A percentile compares a stretch with the other conserved stretches of the same genome.
Evolutionary conservation across 139 green algal species (phyloP).

Genomic region (Micractinium conductrix): DNA sequence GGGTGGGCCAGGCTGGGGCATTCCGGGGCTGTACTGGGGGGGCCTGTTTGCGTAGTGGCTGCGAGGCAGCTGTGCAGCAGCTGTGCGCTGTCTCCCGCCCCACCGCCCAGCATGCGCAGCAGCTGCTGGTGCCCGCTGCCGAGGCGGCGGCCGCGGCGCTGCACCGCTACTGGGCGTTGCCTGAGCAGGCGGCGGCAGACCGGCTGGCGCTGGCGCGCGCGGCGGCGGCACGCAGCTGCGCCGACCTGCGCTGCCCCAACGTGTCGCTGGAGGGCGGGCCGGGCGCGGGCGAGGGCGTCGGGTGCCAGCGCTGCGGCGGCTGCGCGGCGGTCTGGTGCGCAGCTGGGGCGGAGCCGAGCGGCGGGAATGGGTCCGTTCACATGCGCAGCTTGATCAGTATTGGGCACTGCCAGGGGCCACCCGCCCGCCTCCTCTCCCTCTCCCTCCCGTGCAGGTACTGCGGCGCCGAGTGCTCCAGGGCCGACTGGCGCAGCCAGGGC

Average conservation of each 20-base stretch:
- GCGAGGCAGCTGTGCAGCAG: background rate
- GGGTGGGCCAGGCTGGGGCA: no score
- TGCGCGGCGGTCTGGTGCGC: conserved; percentile 2
- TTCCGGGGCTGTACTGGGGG: no score
- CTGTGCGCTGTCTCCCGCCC: no score
- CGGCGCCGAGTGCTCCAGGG: no score
- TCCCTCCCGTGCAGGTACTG: no score
- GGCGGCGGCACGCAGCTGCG: background rate
- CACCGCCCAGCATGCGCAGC: background rate
- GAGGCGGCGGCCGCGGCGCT: background rate
- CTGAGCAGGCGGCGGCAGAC: background rate
- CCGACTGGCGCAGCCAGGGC: no score
- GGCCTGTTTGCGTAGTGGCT: no score
- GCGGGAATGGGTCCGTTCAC: background rate
- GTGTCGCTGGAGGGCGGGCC: background rate
- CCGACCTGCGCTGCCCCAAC: background rate
- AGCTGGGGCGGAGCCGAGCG: no score
- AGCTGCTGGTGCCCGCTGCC: background rate
- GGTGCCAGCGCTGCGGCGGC: background rate
- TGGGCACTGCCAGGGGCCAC: background rate
- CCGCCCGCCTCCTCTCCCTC: no score
- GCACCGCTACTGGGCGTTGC: background rate
- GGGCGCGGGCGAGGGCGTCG: background rate
- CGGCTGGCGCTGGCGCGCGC: background rate
- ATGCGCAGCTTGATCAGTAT: background rate